Base-by-base conservation (phyloP, 2,329 filamentous ascomycete species). In the Phyllosticta paracitricarpa region DNA sequence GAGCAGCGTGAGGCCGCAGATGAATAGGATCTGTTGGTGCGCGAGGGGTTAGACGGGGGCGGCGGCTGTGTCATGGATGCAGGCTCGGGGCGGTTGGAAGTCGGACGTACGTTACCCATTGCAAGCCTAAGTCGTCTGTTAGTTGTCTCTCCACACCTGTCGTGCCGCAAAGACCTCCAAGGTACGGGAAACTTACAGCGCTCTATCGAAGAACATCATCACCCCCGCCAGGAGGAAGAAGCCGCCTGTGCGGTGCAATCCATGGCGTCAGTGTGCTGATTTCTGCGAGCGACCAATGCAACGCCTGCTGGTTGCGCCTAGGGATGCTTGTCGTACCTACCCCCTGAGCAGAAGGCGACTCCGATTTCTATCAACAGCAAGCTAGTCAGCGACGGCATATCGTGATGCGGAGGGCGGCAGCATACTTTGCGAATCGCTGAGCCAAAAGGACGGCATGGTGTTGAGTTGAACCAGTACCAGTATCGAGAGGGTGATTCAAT, bases 161-260 rank as follows among this genome's bases (percentile, higher is more conserved):
- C 24, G 7, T 19, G 57, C 40, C 22, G 4, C 2, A 54, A 30
- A 30, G 9, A 6, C 28, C 6, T 30, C 9, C 28, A 30, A 30
- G 9, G n/a, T 17, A 48, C n/a, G 57, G 57, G 4, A 19, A 4
- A 80, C 86, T 71, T 80, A 93, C 90, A 97, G 92, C 70, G 94
- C 90, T 66, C 94, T 86, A 77, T 99, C 94, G 79, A 99, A 99
- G 80, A 99, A 97, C 77, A 99, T 84, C 77, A 99, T 82, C 9
- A 99, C 90, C 64, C 94, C 94, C 71, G 91, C 89, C 72, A 97
- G 84, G 62, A 99, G 84, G 81, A 99, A 99, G 80, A 97, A 87
- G 67, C 89, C 91, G 75, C 93, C 93, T 96, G 73, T 52, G 58
- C 60, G 55, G 35, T 56, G 35, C 54, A 51, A 25, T 33, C 24